These are phyloP conservation scores for Caryopteris hybrid DNA, from an alignment of 305 asterid species.

Conservation along the genomic window DNA sequence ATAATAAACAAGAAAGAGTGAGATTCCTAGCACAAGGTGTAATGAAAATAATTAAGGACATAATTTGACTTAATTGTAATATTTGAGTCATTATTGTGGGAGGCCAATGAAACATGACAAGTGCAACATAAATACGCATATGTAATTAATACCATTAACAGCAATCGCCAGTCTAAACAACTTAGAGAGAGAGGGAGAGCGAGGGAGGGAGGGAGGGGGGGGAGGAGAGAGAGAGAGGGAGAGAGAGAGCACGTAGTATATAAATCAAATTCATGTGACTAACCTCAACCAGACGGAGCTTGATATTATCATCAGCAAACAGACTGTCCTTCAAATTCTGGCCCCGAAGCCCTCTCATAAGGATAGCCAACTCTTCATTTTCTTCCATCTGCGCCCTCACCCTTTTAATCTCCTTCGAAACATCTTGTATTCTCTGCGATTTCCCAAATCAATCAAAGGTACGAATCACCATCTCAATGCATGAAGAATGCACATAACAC, in stretches of 20 bases:
- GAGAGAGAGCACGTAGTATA: not conserved
- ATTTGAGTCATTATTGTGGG: not conserved
- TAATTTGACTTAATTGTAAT: not conserved
- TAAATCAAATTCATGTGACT: slow-evolving; percentile 15
- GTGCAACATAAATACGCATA: not conserved
- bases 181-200: not conserved
- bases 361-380: slow-evolving; percentile 76
- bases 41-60: not conserved
- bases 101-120: not conserved
- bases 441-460: slow-evolving; percentile 18
- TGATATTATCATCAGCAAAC: slow-evolving; percentile 78
- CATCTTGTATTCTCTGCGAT: slow-evolving; percentile 86
- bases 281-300: slow-evolving; percentile 97
- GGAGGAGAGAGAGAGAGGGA: not conserved
- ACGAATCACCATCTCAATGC: slow-evolving; percentile 11
- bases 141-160: not conserved
- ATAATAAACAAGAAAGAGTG: not conserved
- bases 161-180: not conserved
- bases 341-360: slow-evolving; percentile 96
- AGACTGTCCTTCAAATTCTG: slow-evolving; percentile 74
- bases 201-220: not conserved
- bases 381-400: slow-evolving; percentile 99
- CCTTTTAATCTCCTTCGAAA: slow-evolving; percentile 85
- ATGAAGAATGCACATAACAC: not conserved
- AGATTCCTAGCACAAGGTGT: not conserved